These are phyloP conservation scores for Zhuliangozyma blackwelliae DNA, from an alignment of 1,139 yeast genomes.

Conservation along the genomic window DNA sequence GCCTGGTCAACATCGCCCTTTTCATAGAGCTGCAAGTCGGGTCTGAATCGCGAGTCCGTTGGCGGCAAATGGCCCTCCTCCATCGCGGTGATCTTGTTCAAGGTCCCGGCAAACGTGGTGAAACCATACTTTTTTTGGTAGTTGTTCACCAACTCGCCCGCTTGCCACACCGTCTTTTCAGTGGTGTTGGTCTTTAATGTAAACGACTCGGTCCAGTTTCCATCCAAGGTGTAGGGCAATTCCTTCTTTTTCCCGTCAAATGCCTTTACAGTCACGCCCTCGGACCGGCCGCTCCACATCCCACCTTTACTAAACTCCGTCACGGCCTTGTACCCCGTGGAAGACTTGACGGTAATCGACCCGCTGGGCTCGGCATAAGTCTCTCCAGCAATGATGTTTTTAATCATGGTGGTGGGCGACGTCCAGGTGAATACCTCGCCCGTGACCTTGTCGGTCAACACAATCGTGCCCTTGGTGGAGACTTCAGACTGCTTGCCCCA, in stretches of 20 bases:
- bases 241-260: conserved; percentile 34
- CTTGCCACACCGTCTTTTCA: conserved; percentile 58
- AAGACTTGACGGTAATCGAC: conserved; percentile 60
- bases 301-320: conserved; percentile 69
- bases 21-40: conserved; percentile 76
- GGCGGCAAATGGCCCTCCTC: conserved; percentile 68
- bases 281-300: conserved; percentile 86
- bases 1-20: conserved; percentile 66
- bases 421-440: conserved; percentile 77
- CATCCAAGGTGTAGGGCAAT: conserved; percentile 46
- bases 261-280: conserved; percentile 62
- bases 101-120: conserved; percentile 72
- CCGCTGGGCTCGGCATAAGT: conserved; percentile 89
- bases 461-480: conserved; percentile 65
- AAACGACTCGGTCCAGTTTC: conserved; percentile 75
- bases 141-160: conserved; percentile 58
- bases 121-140: conserved; percentile 73
- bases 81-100: conserved; percentile 71
- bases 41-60: conserved; percentile 86
- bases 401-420: conserved; percentile 77
- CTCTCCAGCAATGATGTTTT: conserved; percentile 91
- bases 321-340: conserved; percentile 63
- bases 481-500: conserved; percentile 95
- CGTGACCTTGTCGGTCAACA: conserved; percentile 50
- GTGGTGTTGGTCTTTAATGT: conserved; percentile 38